A percentile compares a stretch with the other conserved stretches of the same genome.
phyloP scores from a whole-genome alignment of 805 yeast species.

The Candida mattraensis region DNA sequence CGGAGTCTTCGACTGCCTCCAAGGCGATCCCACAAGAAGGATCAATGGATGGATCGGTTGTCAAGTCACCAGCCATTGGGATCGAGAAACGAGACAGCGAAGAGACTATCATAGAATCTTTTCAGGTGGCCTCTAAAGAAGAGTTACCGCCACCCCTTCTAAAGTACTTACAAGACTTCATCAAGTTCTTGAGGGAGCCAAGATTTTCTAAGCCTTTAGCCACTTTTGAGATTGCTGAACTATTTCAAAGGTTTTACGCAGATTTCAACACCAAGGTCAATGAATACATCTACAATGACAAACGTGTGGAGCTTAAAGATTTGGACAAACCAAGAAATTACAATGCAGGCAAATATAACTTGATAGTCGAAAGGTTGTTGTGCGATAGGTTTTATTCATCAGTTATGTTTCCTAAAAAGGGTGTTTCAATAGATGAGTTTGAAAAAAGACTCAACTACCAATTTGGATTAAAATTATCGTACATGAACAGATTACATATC shows the following conservation, averaged over 20 bases:
- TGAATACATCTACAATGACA: slow-evolving; percentile 20
- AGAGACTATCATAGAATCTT: slow-evolving; percentile 15
- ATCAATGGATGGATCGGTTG: background rate
- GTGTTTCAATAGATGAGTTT: slow-evolving; percentile 30
- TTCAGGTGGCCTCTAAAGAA: slow-evolving; percentile 17
- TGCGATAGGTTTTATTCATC: slow-evolving; percentile 36
- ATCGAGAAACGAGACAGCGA: slow-evolving; percentile 4
- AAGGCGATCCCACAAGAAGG: background rate
- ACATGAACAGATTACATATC: slow-evolving; percentile 26
- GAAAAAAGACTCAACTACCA: slow-evolving; percentile 27
- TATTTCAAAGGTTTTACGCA: slow-evolving; percentile 35
- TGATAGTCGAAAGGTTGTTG: slow-evolving; percentile 31
- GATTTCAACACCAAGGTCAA: slow-evolving; percentile 26
- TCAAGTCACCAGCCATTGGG: slow-evolving; percentile 11
- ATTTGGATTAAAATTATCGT: slow-evolving; percentile 29
- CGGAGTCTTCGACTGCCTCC: background rate
- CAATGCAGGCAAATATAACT: slow-evolving; percentile 27
- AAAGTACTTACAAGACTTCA: slow-evolving; percentile 27
- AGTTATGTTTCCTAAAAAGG: slow-evolving; percentile 34
- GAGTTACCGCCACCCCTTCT: slow-evolving; percentile 30
- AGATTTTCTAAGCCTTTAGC: slow-evolving; percentile 37
- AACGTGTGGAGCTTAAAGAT: slow-evolving; percentile 25
- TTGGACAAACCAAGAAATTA: slow-evolving; percentile 17
- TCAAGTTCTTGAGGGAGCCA: slow-evolving; percentile 35
- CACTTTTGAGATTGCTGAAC: slow-evolving; percentile 34